phyloP scores from a whole-genome alignment of 2,329 filamentous ascomycete species.

The Monilinia laxa region DNA sequence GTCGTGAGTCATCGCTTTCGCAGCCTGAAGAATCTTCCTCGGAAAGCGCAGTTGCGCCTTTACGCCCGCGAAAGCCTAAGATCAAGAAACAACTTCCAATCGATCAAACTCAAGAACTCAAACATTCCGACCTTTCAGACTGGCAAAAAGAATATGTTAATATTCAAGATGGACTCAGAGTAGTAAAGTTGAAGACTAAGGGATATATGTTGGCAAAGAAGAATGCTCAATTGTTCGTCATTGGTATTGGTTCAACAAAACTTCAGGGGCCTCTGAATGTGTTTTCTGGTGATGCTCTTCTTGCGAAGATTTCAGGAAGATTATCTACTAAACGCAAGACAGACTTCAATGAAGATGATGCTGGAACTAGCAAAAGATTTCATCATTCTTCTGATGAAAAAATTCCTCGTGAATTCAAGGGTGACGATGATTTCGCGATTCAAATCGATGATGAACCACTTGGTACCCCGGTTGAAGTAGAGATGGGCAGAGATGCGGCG shows the following conservation, averaged over 20 bases:
- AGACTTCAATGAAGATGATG: neutral
- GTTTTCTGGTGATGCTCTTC: slow-evolving; percentile 58
- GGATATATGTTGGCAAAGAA: slow-evolving; percentile 53
- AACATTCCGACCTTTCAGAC: slow-evolving; percentile 54
- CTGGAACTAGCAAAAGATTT: neutral
- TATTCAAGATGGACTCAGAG: slow-evolving; percentile 56
- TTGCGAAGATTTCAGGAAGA: slow-evolving; percentile 38
- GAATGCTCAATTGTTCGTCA: slow-evolving; percentile 62
- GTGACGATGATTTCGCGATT: slow-evolving; percentile 42
- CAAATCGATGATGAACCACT: slow-evolving; percentile 43
- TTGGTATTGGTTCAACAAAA: slow-evolving; percentile 46
- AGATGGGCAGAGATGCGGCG: slow-evolving; percentile 68
- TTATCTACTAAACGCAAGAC: neutral
- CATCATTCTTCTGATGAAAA: slow-evolving; percentile 36
- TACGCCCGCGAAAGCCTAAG: slow-evolving; percentile 37
- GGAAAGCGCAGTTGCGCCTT: slow-evolving; percentile 43
- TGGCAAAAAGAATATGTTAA: slow-evolving; percentile 59
- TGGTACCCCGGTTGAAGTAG: slow-evolving; percentile 49
- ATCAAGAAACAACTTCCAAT: slow-evolving; percentile 45
- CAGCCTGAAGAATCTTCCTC: slow-evolving; percentile 40
- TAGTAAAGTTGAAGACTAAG: slow-evolving; percentile 47
- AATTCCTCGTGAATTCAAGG: slow-evolving; percentile 24
- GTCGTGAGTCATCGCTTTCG: slow-evolving; percentile 29
- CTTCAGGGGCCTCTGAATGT: slow-evolving; percentile 51
- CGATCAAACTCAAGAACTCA: slow-evolving; percentile 53